Base-by-base conservation (phyloP, 805 yeast genomes). In the Wickerhamia fluorescens region DNA sequence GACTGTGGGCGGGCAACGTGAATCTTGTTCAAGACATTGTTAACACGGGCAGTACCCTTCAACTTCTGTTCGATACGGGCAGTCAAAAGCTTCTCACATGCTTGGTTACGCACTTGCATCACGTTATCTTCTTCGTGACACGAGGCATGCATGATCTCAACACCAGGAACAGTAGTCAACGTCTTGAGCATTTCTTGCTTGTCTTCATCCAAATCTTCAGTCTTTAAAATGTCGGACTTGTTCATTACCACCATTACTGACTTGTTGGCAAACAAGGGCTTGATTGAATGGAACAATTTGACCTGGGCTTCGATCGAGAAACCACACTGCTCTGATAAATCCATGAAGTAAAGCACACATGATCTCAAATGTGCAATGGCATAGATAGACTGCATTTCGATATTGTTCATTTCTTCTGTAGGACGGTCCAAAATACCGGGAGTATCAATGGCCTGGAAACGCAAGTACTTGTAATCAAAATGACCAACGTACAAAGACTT, bases 351-450 rank as follows among this genome's bases (percentile, higher is more conserved):
- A 51, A 92, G 63, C 25, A 92, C 95, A 58, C 96, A 85, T 16
- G 97, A 88, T 56, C 97, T 77, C 59, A 92, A 75, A 62, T 92
- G 98, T 19, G 98, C 98, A 69, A 92, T 87, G 38, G 98, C 98
- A 51, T 92, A 92, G 51, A 92, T 92, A 28, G 95, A 83, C 68
- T 92, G 99, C 98, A 92, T 92, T 68, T 92, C 99, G 59, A 92
- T 92, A 63, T 92, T 92, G 70, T 92, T 92, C 99, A 92, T 92
- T 57, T 92, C 98, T 61, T 92, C 99, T 25, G 96, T 87, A 36
- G 98, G 98, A 59, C 97, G 78, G 62, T 92, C 99, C 56, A 92
- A 70, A 49, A 92, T 88, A 68, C 99, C 99, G 19, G 99, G 98
- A 21, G 98, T 92, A 62, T 92, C 99, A 53, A 92, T 92, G 33